These are phyloP conservation scores for Pseudomonodictys pantanalensis DNA, from an alignment of 495 filamentous ascomycete species.

Conservation along the genomic window DNA sequence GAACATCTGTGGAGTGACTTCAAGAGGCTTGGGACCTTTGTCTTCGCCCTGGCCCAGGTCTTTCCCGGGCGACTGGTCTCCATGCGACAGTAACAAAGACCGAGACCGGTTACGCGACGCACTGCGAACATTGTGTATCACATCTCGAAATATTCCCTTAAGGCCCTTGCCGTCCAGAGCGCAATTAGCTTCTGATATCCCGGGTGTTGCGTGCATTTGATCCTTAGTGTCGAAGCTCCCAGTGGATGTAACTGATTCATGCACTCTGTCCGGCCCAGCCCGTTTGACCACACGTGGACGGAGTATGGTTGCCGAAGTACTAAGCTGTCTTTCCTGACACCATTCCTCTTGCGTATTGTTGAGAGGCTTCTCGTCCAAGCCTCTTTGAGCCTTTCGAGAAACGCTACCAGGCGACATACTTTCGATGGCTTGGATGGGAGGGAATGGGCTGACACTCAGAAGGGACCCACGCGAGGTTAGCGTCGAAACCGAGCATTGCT, in stretches of 20 bases:
- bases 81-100: constrained; percentile 3
- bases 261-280: background rate
- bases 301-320: background rate
- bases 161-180: background rate
- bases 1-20: too few relatives aligned
- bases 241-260: background rate
- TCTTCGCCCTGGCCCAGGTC: too few relatives aligned
- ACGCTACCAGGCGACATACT: background rate
- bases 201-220: too few relatives aligned
- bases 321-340: background rate
- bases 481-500: constrained; percentile 23
- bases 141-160: constrained; percentile 9
- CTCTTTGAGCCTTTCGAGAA: background rate
- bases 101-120: constrained; percentile 10
- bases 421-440: background rate
- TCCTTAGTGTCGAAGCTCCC: too few relatives aligned
- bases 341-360: background rate
- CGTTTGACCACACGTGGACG: too few relatives aligned
- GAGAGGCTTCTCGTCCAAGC: background rate
- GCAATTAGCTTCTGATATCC: too few relatives aligned
- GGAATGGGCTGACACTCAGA: constrained; percentile 2
- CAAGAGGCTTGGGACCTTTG: too few relatives aligned
- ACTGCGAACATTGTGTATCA: constrained; percentile 6
- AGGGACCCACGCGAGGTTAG: constrained; percentile 4
- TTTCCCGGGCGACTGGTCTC: background rate